Percentiles rank a stretch among this genome's conserved stretches.
phyloP scores from a whole-genome alignment of 352 stramenopile species.

The Pythium dissotocum region DNA sequence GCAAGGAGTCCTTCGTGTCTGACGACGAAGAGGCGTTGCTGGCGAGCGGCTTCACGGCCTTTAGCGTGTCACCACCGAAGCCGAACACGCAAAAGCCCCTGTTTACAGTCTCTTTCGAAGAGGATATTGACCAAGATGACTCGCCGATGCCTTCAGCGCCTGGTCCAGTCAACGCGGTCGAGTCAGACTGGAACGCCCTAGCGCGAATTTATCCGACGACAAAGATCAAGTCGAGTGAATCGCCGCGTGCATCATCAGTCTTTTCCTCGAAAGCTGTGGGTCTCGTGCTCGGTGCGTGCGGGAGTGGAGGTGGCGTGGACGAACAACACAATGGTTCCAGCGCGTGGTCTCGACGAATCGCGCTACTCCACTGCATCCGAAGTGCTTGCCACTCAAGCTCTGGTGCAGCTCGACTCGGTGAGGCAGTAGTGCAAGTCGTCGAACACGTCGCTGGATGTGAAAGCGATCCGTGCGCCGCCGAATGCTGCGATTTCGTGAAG shows the following conservation, averaged over 20 bases:
- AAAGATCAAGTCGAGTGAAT: neutral
- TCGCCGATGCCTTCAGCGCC: neutral
- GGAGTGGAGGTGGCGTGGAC: neutral
- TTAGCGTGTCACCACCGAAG: slow-evolving; percentile 4
- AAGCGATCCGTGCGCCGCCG: slow-evolving; percentile 35
- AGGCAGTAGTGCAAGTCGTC: slow-evolving; percentile 43
- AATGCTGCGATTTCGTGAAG: slow-evolving; percentile 52
- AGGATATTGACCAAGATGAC: slow-evolving; percentile 13
- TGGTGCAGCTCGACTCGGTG: slow-evolving; percentile 40
- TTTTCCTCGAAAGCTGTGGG: slow-evolving; percentile 16
- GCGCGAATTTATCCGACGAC: slow-evolving; percentile 12
- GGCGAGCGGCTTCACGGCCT: slow-evolving; percentile 18
- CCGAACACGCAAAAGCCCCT: neutral
- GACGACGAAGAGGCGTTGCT: slow-evolving; percentile 20
- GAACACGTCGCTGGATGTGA: slow-evolving; percentile 43
- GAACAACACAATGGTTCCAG: slow-evolving; percentile 7
- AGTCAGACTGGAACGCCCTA: slow-evolving; percentile 18
- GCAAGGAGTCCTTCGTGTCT: neutral
- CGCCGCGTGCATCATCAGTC: neutral
- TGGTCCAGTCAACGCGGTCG: neutral
- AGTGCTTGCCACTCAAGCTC: slow-evolving; percentile 45
- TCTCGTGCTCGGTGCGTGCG: slow-evolving; percentile 21
- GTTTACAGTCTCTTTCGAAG: slow-evolving; percentile 12
- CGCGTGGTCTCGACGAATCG: slow-evolving; percentile 47
- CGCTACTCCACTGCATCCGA: slow-evolving; percentile 50